These are phyloP conservation scores for Ceriops tagal DNA, from an alignment of 345 rosid species.

Conservation along the genomic window DNA sequence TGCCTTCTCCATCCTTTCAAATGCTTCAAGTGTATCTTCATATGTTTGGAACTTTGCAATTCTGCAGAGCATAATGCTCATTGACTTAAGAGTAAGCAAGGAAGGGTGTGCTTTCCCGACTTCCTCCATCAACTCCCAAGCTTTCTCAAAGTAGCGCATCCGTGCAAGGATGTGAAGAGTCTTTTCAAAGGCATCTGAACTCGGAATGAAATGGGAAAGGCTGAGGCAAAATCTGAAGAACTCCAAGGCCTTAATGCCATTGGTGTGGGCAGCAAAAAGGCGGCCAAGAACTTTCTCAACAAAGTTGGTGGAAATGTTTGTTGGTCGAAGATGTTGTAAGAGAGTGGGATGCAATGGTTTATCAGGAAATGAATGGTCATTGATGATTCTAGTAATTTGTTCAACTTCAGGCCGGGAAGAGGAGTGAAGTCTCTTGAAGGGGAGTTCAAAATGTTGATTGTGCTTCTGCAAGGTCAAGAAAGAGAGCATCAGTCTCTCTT, in stretches of 20 bases:
- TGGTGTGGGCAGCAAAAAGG: constrained; percentile 81
- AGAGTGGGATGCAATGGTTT: constrained; percentile 54
- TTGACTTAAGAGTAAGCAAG: constrained; percentile 60
- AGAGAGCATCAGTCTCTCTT: not conserved
- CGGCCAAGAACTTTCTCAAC: constrained; percentile 74
- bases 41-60: constrained; percentile 61
- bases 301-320: constrained; percentile 33
- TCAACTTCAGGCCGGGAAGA: constrained; percentile 33
- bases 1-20: constrained; percentile 55
- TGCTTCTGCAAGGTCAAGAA: not conserved
- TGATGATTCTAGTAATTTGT: constrained; percentile 54
- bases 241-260: constrained; percentile 84
- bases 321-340: constrained; percentile 33
- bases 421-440: no score
- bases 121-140: constrained; percentile 73
- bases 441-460: not conserved
- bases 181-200: constrained; percentile 66
- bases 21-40: constrained; percentile 69
- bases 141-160: constrained; percentile 83
- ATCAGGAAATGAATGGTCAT: constrained; percentile 68
- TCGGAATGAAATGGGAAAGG: constrained; percentile 40
- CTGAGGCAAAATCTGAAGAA: constrained; percentile 53
- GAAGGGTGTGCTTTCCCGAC: constrained; percentile 37
- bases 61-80: constrained; percentile 72
- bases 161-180: constrained; percentile 74